These are phyloP conservation scores for Trichophaea hybrida DNA, from an alignment of 2,329 filamentous ascomycete genomes.

Conservation along the genomic window DNA sequence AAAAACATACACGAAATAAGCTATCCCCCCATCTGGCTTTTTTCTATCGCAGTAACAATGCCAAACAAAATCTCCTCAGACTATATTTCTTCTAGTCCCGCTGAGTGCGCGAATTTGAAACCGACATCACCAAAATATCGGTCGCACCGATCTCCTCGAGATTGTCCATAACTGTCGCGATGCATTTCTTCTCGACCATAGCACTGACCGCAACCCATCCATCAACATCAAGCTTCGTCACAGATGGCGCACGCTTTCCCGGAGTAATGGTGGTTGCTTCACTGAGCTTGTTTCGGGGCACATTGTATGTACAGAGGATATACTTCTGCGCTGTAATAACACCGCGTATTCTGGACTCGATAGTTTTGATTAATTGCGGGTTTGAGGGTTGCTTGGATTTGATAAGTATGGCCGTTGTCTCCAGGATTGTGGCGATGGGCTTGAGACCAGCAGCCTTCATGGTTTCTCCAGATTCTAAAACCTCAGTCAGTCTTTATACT, in stretches of 20 bases:
- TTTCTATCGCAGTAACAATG: background rate
- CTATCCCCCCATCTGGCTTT: background rate
- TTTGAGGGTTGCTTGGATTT: conserved; percentile 76
- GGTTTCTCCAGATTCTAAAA: conserved; percentile 82
- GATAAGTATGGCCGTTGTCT: conserved; percentile 78
- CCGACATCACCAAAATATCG: conserved; percentile 73
- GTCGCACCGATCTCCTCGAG: conserved; percentile 50
- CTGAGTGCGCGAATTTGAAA: conserved; percentile 55
- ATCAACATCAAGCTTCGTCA: conserved; percentile 67
- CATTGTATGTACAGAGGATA: conserved; percentile 93
- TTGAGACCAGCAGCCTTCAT: conserved; percentile 93
- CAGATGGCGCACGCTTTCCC: conserved; percentile 81
- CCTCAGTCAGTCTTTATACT: conserved; percentile 12
- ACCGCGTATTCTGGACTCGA: conserved; percentile 73
- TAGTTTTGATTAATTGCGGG: conserved; percentile 64
- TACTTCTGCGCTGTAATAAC: conserved; percentile 92
- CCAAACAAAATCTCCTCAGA: background rate
- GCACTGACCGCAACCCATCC: conserved; percentile 88
- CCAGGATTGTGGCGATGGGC: conserved; percentile 84
- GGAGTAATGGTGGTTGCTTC: conserved; percentile 67
- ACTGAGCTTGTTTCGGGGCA: conserved; percentile 54
- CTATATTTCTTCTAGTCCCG: background rate
- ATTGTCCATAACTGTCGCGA: conserved; percentile 77
- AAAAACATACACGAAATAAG: background rate
- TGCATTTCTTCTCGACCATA: conserved; percentile 82